Conservation (phyloP, 2,329 filamentous ascomycete genomes). For the Pyrenophora teres region DNA sequence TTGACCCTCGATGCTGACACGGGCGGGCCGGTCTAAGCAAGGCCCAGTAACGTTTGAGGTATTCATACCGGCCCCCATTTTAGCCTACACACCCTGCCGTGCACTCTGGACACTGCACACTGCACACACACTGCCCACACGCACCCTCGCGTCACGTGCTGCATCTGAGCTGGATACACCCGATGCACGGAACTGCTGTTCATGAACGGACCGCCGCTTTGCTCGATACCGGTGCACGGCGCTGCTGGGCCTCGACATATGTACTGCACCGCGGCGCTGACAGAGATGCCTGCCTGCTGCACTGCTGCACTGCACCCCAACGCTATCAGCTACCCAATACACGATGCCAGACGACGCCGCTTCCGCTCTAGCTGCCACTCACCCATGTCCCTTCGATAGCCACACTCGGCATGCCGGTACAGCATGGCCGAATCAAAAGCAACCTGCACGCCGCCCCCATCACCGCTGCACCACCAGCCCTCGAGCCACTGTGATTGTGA, state of each 20-base stretch:
- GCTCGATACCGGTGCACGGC: constrained; percentile 20
- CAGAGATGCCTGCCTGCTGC: background rate
- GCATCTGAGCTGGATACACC: background rate
- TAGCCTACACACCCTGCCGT: constrained; percentile 1
- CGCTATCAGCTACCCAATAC: background rate
- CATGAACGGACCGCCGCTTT: constrained; percentile 3
- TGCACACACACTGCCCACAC: background rate
- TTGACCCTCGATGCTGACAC: background rate
- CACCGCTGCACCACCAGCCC: background rate
- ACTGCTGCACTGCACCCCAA: constrained; percentile 5
- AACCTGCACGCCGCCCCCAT: background rate
- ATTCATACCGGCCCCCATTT: constrained; percentile 2
- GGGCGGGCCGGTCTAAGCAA: constrained; percentile 1
- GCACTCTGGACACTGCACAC: too few species aligned
- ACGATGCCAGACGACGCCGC: constrained; percentile 17
- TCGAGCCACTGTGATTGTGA: constrained; percentile 16
- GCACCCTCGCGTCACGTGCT: background rate
- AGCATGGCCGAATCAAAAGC: constrained; percentile 16
- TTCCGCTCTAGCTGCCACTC: constrained; percentile 20
- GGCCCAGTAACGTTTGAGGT: background rate
- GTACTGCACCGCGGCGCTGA: background rate
- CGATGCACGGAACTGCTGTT: constrained; percentile 24
- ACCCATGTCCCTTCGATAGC: background rate
- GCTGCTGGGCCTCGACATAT: constrained; percentile 14
- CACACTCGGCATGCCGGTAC: constrained; percentile 25